These are phyloP conservation scores for Melocanna baccifera DNA, from an alignment of 176 grass and related monocot genomes.

Conservation along the genomic window DNA sequence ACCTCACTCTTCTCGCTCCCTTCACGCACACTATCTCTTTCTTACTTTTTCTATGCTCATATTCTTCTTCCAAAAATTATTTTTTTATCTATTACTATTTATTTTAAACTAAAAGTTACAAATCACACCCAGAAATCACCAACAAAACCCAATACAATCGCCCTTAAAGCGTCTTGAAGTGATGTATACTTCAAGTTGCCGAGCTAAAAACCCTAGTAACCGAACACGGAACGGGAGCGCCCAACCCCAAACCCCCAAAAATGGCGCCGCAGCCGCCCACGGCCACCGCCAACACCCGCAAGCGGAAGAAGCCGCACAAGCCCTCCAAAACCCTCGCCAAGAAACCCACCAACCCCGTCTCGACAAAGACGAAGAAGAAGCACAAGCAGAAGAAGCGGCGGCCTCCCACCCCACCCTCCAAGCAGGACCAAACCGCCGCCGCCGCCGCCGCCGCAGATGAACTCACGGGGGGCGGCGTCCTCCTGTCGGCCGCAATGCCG, in stretches of 20 bases:
- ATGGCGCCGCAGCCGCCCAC: constrained; percentile 35
- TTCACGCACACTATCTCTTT: no score
- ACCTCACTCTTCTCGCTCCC: no score
- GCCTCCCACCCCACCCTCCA: neutral
- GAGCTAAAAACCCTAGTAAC: neutral
- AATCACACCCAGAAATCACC: accelerated
- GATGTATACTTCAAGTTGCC: no score
- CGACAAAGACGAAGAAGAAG: constrained; percentile 11
- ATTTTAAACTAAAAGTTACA: no score
- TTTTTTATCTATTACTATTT: no score
- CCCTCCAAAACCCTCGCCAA: constrained; percentile 24
- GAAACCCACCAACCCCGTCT: constrained; percentile 9
- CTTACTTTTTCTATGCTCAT: no score
- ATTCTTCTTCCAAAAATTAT: no score
- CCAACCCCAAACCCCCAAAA: neutral
- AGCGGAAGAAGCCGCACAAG: constrained; percentile 46
- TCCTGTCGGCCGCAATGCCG: constrained; percentile 44
- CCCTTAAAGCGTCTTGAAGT: no score
- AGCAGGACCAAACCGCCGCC: neutral
- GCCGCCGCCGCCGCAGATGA: neutral
- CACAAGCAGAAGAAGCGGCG: constrained; percentile 23
- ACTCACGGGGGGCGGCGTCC: neutral
- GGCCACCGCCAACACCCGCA: neutral
- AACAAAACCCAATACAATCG: no score
- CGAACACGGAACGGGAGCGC: neutral